Base-by-base conservation (phyloP, 2,329 filamentous ascomycete genomes). In the Aspergillus fischeri region DNA sequence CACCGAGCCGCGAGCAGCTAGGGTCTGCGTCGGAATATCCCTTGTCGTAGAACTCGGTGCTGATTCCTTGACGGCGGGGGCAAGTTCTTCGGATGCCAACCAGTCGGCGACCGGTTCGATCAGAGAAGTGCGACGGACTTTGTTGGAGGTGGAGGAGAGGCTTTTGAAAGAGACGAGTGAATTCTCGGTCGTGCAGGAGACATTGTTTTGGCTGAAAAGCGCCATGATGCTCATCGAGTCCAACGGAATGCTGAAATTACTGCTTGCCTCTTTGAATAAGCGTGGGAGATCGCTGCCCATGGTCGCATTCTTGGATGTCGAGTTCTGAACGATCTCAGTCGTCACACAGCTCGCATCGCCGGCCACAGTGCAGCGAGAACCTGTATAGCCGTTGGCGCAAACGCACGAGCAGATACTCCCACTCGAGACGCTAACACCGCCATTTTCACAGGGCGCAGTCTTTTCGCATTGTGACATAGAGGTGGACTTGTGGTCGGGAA, bases 301-400 rank as follows among this genome's bases (percentile, higher is more conserved):
- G 0, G 92, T 97, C 32, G 91, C 91, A 68, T 93, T 88, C 52
- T 73, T 76, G 44, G 64, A 62, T 6, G 63, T 68, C 0, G 67
- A 66, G 45, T 77, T 75, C 27, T 78, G 72, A 20, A 74, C 72
- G 24, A 77, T 63, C 35, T 70, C 62, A 2, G 78, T 80, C 0
- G 81, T 85, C 6, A 82, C 80, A 65, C 87, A 90, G 49, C 75
- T 75, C 25, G 80, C 76, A 55, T 81, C 81, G 14, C 78, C 73
- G 14, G 74, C 63, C 4, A 73, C 75, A 1, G 75, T 78, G 67
- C 87, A 90, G 17, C 77, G 80, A 1, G 75, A 75, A 24, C 87
- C 87, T 0, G 89, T 92, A 71, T 93, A 97, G 1, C 92, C 91
- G 66, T 94, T 92, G 24, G 88, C 86, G 74, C 93, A 99, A 47